These are phyloP conservation scores for Penicillium chermesinum DNA, from an alignment of 495 filamentous ascomycete genomes.

Conservation along the genomic window DNA sequence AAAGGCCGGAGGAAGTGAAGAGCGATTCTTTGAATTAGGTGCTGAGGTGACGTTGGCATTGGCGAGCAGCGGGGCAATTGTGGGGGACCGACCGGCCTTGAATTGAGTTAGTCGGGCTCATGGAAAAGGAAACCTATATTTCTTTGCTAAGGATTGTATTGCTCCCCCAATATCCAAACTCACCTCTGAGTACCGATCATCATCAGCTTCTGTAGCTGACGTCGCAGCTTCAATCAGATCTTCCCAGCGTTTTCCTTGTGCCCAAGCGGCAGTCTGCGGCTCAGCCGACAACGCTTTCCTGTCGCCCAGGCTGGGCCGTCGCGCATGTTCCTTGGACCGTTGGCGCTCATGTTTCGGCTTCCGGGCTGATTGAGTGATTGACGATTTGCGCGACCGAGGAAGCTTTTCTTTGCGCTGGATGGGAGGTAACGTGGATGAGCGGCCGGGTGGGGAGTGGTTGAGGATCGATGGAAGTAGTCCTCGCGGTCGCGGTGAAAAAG, in stretches of 20 bases:
- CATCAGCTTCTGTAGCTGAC: slow-evolving; percentile 81
- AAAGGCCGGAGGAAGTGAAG: slow-evolving; percentile 69
- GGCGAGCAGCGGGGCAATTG: slow-evolving; percentile 40
- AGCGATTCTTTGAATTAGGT: slow-evolving; percentile 51
- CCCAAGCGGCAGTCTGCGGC: slow-evolving; percentile 60
- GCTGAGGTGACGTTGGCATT: slow-evolving; percentile 36
- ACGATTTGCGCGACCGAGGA: slow-evolving; percentile 73
- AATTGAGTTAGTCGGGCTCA: slow-evolving; percentile 10
- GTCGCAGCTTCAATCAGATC: slow-evolving; percentile 89
- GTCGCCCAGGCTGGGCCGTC: slow-evolving; percentile 66
- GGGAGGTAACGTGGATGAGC: slow-evolving; percentile 80
- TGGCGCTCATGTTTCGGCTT: slow-evolving; percentile 71
- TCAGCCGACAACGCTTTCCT: slow-evolving; percentile 82
- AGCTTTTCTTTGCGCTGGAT: slow-evolving; percentile 62
- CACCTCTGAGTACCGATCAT: slow-evolving; percentile 67
- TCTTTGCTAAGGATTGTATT: too few relatives aligned
- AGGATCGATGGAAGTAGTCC: slow-evolving; percentile 79
- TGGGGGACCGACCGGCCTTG: slow-evolving; percentile 61
- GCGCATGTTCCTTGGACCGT: slow-evolving; percentile 61
- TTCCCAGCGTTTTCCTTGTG: slow-evolving; percentile 86
- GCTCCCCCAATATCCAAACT: slow-evolving; percentile 11
- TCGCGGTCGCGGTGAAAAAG: slow-evolving; percentile 57
- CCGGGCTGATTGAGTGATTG: slow-evolving; percentile 67
- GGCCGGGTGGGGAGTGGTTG: slow-evolving; percentile 73
- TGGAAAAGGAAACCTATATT: neutral